Conservation (phyloP, 345 rosid species). For the Eucalyptus sp. region DNA sequence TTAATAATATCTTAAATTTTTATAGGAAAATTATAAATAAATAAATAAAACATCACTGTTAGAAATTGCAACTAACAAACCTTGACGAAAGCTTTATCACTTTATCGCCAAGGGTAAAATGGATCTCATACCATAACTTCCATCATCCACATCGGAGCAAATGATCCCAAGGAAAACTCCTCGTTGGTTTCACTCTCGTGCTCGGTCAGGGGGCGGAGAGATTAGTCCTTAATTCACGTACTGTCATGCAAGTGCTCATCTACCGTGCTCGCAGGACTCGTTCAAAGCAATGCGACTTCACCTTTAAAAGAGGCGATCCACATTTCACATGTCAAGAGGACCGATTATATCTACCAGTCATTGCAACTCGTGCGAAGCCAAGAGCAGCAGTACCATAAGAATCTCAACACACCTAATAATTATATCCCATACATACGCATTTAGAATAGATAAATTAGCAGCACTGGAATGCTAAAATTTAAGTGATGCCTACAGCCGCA, state of each 20-base stretch:
- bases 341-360: background rate
- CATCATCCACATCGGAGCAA: background rate
- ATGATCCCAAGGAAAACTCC: background rate
- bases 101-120: background rate
- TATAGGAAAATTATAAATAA: too few relatives aligned
- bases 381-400: background rate
- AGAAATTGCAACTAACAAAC: background rate
- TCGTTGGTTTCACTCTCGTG: background rate
- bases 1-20: too few relatives aligned
- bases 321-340: background rate
- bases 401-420: background rate
- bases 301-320: background rate
- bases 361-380: background rate
- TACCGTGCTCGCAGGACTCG: background rate
- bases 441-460: background rate
- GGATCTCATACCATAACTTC: background rate
- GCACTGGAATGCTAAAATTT: background rate
- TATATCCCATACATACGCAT: background rate
- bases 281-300: background rate
- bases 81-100: background rate
- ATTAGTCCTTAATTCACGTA: background rate
- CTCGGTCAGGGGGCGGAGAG: background rate
- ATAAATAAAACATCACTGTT: background rate
- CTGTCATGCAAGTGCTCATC: background rate
- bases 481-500: background rate